Percentiles rank a stretch among this genome's conserved stretches.
Conservation (phyloP, 2,329 filamentous ascomycete species). For the Didymellaceae sp. region DNA sequence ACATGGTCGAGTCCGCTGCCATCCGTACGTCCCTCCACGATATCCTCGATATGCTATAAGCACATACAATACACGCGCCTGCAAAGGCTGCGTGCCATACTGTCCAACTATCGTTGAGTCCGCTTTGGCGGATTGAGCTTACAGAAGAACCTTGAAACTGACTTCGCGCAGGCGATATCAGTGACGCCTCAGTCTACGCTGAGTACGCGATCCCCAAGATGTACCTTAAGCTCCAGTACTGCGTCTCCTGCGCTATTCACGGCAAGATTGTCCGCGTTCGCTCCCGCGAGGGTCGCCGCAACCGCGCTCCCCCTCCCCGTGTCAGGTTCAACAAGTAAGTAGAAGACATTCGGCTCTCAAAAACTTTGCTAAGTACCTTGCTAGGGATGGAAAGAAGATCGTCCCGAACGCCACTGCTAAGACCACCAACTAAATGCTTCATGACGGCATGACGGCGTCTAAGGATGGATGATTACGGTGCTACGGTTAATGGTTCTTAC, state of each 20-base stretch:
- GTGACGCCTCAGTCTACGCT: constrained; percentile 97
- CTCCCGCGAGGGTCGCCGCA: constrained; percentile 69
- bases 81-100: constrained; percentile 4
- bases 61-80: constrained; percentile 5
- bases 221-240: constrained; percentile 99
- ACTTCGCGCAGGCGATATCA: constrained; percentile 87
- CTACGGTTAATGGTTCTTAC: too few relatives aligned
- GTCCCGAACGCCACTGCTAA: constrained; percentile 83
- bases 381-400: constrained; percentile 99
- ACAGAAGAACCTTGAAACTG: constrained; percentile 25
- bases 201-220: constrained; percentile 99
- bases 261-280: constrained; percentile 90
- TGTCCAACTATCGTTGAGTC: constrained; percentile 5
- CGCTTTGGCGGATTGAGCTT: constrained; percentile 6
- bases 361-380: too few relatives aligned
- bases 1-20: constrained; percentile 99
- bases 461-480: constrained; percentile 41
- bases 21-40: constrained; percentile 78
- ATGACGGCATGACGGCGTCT: constrained; percentile 10
- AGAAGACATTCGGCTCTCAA: too few relatives aligned
- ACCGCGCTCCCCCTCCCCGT: constrained; percentile 96
- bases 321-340: constrained; percentile 94
- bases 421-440: constrained; percentile 47
- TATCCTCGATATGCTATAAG: constrained; percentile 7
- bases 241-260: constrained; percentile 99